These are phyloP conservation scores for Rhodofomes roseus DNA, from an alignment of 1,284 basidiomycete genomes.

Conservation along the genomic window DNA sequence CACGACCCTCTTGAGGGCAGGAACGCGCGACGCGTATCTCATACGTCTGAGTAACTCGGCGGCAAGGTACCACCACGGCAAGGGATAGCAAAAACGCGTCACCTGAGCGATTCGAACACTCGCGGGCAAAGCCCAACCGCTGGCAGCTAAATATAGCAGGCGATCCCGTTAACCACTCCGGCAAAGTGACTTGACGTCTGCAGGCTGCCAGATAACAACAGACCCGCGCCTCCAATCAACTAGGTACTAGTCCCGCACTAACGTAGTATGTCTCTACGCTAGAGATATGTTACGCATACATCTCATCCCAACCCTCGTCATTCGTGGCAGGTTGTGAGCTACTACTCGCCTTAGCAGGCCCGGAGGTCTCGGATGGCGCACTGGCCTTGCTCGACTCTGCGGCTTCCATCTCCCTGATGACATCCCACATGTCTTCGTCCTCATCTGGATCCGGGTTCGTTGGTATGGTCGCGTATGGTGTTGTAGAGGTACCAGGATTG, in stretches of 20 bases:
- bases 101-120: slow-evolving; percentile 87
- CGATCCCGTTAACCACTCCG: slow-evolving; percentile 70
- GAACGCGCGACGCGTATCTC: too few relatives aligned
- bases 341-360: too few relatives aligned
- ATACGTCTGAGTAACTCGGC: too few relatives aligned
- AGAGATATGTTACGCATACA: slow-evolving; percentile 22
- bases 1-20: too few relatives aligned
- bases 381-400: slow-evolving; percentile 11
- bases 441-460: slow-evolving; percentile 32
- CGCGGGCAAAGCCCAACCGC: slow-evolving; percentile 83
- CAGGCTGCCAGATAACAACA: too few relatives aligned
- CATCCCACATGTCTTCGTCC: slow-evolving; percentile 69
- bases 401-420: slow-evolving; percentile 55
- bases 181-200: slow-evolving; percentile 63
- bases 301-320: slow-evolving; percentile 32
- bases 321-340: slow-evolving; percentile 18
- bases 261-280: too few relatives aligned
- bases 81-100: slow-evolving; percentile 57
- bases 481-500: slow-evolving; percentile 11
- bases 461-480: not conserved
- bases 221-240: too few relatives aligned
- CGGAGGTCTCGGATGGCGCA: too few relatives aligned
- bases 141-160: slow-evolving; percentile 60
- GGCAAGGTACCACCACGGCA: not conserved
- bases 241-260: too few relatives aligned